Evolutionary conservation across 1,284 basidiomycete genomes (phyloP).

Genomic region (Leccinum solheimii): DNA sequence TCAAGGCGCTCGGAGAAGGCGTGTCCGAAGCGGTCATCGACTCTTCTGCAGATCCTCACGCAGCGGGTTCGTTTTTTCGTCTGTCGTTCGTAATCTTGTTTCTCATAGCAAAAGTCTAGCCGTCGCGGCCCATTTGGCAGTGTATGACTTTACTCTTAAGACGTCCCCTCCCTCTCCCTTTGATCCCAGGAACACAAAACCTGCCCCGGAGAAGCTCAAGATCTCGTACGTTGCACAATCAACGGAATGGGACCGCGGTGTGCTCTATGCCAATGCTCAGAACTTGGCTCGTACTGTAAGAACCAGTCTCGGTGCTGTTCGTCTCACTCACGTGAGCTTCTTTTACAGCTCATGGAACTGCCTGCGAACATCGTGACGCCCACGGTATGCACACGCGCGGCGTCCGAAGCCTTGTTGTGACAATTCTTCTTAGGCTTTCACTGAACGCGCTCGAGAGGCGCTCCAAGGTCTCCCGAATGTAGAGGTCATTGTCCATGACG

Average conservation of each 20-base stretch:
- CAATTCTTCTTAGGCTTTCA: slow-evolving; percentile 54
- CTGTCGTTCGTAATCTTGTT: neutral
- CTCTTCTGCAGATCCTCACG: slow-evolving; percentile 67
- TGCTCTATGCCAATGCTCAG: slow-evolving; percentile 75
- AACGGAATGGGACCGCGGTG: slow-evolving; percentile 70
- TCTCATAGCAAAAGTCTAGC: slow-evolving; percentile 42
- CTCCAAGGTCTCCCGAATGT: slow-evolving; percentile 72
- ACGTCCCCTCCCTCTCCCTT: slow-evolving; percentile 62
- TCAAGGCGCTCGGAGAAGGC: slow-evolving; percentile 57
- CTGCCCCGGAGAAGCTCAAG: slow-evolving; percentile 48
- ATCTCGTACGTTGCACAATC: slow-evolving; percentile 48
- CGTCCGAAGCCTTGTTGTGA: neutral
- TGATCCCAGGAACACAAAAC: slow-evolving; percentile 51
- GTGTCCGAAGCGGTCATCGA: slow-evolving; percentile 62
- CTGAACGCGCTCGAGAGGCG: slow-evolving; percentile 67
- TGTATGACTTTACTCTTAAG: slow-evolving; percentile 77
- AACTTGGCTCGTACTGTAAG: slow-evolving; percentile 80
- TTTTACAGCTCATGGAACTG: slow-evolving; percentile 70
- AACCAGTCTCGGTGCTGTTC: neutral
- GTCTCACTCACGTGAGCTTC: slow-evolving; percentile 2
- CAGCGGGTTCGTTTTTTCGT: slow-evolving; percentile 51
- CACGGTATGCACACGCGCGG: slow-evolving; percentile 46
- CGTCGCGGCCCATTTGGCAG: slow-evolving; percentile 72
- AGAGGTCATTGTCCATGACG: slow-evolving; percentile 71
- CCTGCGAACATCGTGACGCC: slow-evolving; percentile 85